Evolutionary conservation across 2,329 filamentous ascomycete species (phyloP).

Genomic region (Cercospora beticola): DNA sequence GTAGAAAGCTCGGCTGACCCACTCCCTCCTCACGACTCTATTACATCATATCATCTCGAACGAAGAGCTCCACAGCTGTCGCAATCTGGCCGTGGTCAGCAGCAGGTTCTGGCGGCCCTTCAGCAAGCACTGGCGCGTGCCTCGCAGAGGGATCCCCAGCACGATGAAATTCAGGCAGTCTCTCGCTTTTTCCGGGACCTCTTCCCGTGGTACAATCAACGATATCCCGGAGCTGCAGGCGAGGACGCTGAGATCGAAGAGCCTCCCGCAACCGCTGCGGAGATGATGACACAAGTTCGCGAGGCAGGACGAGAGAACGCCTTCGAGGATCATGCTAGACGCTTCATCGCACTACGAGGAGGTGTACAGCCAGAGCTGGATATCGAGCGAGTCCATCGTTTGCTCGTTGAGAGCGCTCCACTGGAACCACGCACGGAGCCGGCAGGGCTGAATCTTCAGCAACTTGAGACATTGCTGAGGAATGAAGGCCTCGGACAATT

Average conservation of each 20-base stretch:
- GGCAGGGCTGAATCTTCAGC: background rate
- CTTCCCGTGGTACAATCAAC: conserved; percentile 33
- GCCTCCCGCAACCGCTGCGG: conserved; percentile 28
- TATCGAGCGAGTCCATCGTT: background rate
- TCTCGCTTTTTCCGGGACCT: conserved; percentile 33
- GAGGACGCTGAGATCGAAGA: conserved; percentile 2
- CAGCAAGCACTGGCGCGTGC: background rate
- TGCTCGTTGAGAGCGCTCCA: background rate
- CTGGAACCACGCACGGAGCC: background rate
- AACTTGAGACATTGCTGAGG: background rate
- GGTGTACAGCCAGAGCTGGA: conserved; percentile 8
- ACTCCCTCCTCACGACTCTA: conserved; percentile 63
- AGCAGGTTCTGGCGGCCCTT: background rate
- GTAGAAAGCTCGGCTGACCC: conserved; percentile 78
- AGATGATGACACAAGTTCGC: conserved; percentile 31
- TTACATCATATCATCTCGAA: conserved; percentile 17
- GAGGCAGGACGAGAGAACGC: conserved; percentile 27
- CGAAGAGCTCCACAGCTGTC: background rate
- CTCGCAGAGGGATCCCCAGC: background rate
- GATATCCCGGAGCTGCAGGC: conserved; percentile 8
- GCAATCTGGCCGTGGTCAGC: background rate
- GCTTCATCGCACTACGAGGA: conserved; percentile 11
- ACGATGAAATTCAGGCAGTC: conserved; percentile 31
- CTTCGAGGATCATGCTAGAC: conserved; percentile 9
- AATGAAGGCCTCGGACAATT: background rate